Conservation (phyloP, 352 stramenopile genomes). For the Phytophthora colocasiae region DNA sequence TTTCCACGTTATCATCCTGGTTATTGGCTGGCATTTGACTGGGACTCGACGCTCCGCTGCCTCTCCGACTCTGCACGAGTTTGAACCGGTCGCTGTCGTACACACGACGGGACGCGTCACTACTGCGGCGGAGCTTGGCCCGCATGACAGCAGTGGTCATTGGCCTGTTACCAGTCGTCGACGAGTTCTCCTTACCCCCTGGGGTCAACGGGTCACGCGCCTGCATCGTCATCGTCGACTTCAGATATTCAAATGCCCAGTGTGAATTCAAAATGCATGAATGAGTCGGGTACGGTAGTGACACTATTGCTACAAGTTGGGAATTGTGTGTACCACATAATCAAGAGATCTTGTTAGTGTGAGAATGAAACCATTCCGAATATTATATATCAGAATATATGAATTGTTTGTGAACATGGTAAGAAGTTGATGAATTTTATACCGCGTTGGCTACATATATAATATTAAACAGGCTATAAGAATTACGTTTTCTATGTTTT, state of each 20-base stretch:
- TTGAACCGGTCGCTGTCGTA: constrained; percentile 48
- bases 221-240: constrained; percentile 48
- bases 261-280: constrained; percentile 27
- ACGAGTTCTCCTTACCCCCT: constrained; percentile 38
- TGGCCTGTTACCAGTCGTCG: constrained; percentile 2
- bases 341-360: too few species aligned
- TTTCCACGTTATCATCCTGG: constrained; percentile 28
- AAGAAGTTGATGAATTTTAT: too few species aligned
- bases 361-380: too few species aligned
- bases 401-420: too few species aligned
- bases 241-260: constrained; percentile 55
- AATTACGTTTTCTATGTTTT: too few species aligned
- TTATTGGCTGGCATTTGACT: constrained; percentile 2
- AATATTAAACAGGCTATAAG: too few species aligned
- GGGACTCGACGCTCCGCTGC: constrained; percentile 19
- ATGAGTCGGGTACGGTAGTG: too few species aligned
- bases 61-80: constrained; percentile 44
- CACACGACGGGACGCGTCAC: constrained; percentile 27
- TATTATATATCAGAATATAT: too few species aligned
- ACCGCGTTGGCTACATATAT: too few species aligned
- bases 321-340: too few species aligned
- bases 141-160: constrained; percentile 1
- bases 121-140: constrained; percentile 26
- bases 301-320: too few species aligned
- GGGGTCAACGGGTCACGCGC: constrained; percentile 25